Evolutionary conservation across 2,329 filamentous ascomycete species (phyloP), one percentile per base, ranked within the genome.

Genomic region (Colletotrichum coccodes): DNA sequence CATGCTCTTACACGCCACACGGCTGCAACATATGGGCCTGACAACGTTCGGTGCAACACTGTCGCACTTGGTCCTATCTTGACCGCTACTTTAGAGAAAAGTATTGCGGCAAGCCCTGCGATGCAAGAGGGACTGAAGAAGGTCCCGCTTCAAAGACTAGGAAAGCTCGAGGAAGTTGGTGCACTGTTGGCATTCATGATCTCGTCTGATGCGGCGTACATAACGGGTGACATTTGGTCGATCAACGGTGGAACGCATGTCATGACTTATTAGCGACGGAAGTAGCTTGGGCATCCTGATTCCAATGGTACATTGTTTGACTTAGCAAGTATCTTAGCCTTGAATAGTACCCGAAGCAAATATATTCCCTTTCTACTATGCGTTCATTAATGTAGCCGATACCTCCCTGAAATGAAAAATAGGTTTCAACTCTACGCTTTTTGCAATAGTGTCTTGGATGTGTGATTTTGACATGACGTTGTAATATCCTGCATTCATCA

Each of bases 1-100:
- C 44, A 64, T 50, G 61, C 61, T 18, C 18, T 64, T 12, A 64
- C 54, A 42, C 61, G 61, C 12, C 61, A 64, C 18, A 64, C 61
- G 21, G 53, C 61, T 2, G 36, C 61, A 0, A 64, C 61, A 0
- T 60, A 64, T 21, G 61, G 61, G 7, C 26, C 34, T 23, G 61
- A 60, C 54, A 64, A 59, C 11, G 28, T 64, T 9, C 44, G 61
- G 18, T 64, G 42, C n/a, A 60, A 64, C 23, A 64, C 61, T 4
- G 53, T 64, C 4, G 50, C 52, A 0, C 54, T 60, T 3, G 61
- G 54, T 6, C 54, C 61, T 8, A 52, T 64, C 34, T 26, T 60
- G n/a, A 64, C 53, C 3, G 34, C 44, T 14, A 49, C 61, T 36
- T 40, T 64, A 3, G 52, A 58, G 32, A 64, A 47, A 42, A 21